phyloP scores from a whole-genome alignment of 495 filamentous ascomycete species.

The Trichoderma gamsii region DNA sequence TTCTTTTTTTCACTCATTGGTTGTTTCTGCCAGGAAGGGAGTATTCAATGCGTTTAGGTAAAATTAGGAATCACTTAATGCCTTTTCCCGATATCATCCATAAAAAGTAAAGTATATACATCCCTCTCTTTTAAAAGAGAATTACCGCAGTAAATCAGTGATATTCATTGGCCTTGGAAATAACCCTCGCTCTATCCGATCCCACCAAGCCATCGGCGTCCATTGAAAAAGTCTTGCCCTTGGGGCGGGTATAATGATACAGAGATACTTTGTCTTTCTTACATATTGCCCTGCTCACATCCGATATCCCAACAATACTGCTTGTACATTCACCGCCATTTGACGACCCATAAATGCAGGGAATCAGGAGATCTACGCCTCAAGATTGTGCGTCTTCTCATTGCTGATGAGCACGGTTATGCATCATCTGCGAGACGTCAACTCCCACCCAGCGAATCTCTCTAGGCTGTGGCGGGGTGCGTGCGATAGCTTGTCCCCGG shows the following conservation, averaged over 20 bases:
- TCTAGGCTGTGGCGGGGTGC: constrained; percentile 21
- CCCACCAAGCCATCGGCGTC: neutral
- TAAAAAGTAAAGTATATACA: neutral
- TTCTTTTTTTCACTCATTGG: neutral
- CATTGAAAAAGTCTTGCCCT: neutral
- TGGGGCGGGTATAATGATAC: constrained; percentile 5
- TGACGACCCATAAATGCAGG: neutral
- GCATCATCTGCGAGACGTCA: constrained; percentile 32
- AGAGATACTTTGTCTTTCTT: neutral
- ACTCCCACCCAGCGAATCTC: constrained; percentile 38
- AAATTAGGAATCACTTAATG: neutral
- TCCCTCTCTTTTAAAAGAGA: neutral
- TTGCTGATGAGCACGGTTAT: constrained; percentile 16
- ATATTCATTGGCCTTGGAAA: neutral
- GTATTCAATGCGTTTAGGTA: neutral
- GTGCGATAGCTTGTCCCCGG: neutral
- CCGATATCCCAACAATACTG: neutral
- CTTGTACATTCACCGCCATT: neutral
- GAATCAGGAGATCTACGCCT: neutral
- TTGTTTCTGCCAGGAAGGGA: neutral
- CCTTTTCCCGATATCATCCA: neutral
- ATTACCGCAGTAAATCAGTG: neutral
- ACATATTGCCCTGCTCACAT: constrained; percentile 6
- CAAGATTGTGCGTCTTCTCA: neutral
- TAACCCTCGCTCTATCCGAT: neutral